These are phyloP conservation scores for Alternaria consortialis DNA, from an alignment of 2,329 filamentous ascomycete genomes.

Conservation along the genomic window DNA sequence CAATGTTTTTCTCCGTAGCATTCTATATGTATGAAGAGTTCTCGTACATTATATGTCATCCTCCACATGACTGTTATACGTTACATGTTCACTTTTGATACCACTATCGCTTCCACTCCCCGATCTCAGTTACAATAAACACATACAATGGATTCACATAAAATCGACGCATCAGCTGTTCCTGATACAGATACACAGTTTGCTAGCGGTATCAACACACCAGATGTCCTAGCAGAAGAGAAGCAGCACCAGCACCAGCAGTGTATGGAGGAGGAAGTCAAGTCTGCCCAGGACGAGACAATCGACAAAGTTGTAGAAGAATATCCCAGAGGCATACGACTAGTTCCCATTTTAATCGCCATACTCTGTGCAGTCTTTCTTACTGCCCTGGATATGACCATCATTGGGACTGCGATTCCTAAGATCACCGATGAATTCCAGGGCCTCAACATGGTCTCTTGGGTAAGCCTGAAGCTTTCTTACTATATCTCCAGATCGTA, in stretches of 20 bases:
- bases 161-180: background rate
- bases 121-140: background rate
- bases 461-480: constrained; percentile 11
- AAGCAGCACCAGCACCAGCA: background rate
- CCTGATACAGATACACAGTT: background rate
- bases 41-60: too few species aligned
- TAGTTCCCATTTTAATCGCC: background rate
- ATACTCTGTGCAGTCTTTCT: background rate
- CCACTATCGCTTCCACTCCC: background rate
- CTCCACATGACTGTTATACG: too few species aligned
- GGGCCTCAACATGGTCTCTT: constrained; percentile 31
- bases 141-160: background rate
- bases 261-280: background rate
- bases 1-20: background rate
- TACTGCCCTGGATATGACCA: constrained; percentile 20
- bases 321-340: constrained; percentile 1
- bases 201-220: background rate
- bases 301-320: background rate
- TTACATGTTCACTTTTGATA: too few species aligned
- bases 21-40: background rate
- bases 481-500: too few species aligned
- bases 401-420: constrained; percentile 40
- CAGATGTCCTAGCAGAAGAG: background rate
- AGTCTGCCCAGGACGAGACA: background rate
- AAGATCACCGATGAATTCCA: constrained; percentile 41